Percentiles rank a stretch among this genome's conserved stretches.
Evolutionary conservation across 176 grass and related monocot species (phyloP).

Genomic region (Oryza glaberrima): DNA sequence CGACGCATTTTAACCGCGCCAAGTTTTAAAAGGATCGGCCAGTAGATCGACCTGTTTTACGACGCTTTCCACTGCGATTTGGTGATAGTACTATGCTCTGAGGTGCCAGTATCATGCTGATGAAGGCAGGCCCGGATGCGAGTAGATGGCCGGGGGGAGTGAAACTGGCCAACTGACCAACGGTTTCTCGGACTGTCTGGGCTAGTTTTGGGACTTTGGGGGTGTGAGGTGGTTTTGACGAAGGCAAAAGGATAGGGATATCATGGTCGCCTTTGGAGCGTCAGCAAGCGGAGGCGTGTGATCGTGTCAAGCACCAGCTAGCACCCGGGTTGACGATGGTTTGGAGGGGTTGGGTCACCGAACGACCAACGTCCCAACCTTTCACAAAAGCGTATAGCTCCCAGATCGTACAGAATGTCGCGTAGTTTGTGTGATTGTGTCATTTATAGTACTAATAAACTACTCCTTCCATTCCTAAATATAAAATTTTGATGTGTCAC

Average conservation of each 20-base stretch:
- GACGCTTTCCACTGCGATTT: background rate
- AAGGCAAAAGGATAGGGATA: background rate
- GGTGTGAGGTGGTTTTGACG: slow-evolving; percentile 30
- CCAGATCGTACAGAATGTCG: background rate
- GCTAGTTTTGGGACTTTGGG: background rate
- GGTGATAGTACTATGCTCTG: background rate
- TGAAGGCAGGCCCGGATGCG: background rate
- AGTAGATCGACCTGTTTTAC: background rate
- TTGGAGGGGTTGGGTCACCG: slow-evolving; percentile 37
- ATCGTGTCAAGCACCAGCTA: background rate
- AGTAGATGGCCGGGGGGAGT: background rate
- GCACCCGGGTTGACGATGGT: background rate
- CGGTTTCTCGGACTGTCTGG: background rate
- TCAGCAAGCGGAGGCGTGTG: background rate
- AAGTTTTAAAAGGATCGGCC: background rate
- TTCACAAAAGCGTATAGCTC: background rate
- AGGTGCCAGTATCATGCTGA: too few species aligned
- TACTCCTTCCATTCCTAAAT: too few species aligned
- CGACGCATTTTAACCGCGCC: background rate
- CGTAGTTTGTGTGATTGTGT: background rate
- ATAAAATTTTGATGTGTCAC: too few species aligned
- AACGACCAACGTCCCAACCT: slow-evolving; percentile 6
- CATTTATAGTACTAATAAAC: background rate
- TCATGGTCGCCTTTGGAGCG: background rate
- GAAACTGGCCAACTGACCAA: slow-evolving; percentile 31